Evolutionary conservation across 352 stramenopile genomes (phyloP).

Genomic region (Globisporangium echinulatum): DNA sequence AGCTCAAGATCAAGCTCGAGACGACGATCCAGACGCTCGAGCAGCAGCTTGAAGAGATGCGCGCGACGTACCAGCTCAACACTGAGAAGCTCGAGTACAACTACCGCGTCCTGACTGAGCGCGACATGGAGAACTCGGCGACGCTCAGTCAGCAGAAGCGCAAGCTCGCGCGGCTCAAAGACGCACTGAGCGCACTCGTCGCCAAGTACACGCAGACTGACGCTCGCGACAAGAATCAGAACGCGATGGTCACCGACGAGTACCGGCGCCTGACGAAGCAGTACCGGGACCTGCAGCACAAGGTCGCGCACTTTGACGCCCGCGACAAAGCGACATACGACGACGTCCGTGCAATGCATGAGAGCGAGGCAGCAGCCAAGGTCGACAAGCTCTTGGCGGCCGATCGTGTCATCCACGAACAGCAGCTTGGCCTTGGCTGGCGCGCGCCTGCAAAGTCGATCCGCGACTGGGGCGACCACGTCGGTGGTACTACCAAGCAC

Average conservation of each 20-base stretch:
- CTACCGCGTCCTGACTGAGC: conserved; percentile 92
- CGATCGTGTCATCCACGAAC: conserved; percentile 87
- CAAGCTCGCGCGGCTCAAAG: conserved; percentile 90
- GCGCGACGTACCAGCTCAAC: conserved; percentile 93
- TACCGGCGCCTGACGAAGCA: conserved; percentile 92
- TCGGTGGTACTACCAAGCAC: conserved; percentile 17
- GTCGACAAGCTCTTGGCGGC: conserved; percentile 86
- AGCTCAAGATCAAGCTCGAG: conserved; percentile 95
- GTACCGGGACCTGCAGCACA: conserved; percentile 94
- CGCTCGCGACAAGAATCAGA: conserved; percentile 75
- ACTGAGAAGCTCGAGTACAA: conserved; percentile 97
- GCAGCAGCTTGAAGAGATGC: conserved; percentile 95
- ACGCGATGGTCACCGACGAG: conserved; percentile 92
- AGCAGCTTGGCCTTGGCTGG: conserved; percentile 87
- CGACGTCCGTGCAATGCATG: conserved; percentile 91
- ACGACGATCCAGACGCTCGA: conserved; percentile 95
- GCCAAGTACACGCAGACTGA: conserved; percentile 92
- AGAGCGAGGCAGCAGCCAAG: conserved; percentile 76
- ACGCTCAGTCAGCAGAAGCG: conserved; percentile 91
- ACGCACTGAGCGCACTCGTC: conserved; percentile 84
- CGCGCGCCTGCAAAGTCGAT: conserved; percentile 47
- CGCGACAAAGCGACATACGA: conserved; percentile 86
- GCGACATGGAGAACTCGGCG: conserved; percentile 93
- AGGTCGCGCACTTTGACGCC: conserved; percentile 92
- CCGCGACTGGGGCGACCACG: conserved; percentile 33